Percentiles rank a stretch among this genome's conserved stretches.
Evolutionary conservation across 805 yeast genomes (phyloP).

Genomic region (Metschnikowia cerradonensis): DNA sequence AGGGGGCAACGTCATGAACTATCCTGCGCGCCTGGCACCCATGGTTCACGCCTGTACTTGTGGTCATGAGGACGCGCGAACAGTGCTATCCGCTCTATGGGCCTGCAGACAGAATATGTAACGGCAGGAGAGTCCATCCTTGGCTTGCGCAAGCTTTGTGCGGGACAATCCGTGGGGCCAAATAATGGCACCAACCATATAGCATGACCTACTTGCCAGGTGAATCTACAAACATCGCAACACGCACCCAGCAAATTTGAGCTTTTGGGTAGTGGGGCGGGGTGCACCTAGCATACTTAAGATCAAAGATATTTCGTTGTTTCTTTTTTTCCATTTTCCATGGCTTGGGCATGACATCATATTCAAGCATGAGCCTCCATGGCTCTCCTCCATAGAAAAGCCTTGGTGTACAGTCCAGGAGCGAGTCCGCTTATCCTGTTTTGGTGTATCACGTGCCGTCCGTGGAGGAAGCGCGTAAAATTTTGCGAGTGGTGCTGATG

Average conservation of each 20-base stretch:
- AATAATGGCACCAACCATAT: background rate
- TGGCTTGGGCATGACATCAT: too few relatives aligned
- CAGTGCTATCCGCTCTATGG: background rate
- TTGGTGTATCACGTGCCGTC: background rate
- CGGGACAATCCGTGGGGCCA: background rate
- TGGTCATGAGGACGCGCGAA: background rate
- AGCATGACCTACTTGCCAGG: background rate
- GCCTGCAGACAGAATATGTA: background rate
- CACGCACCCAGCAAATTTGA: background rate
- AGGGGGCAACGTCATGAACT: background rate
- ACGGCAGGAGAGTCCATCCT: background rate
- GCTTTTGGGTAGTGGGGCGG: too few relatives aligned
- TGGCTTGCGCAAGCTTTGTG: background rate
- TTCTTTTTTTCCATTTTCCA: too few relatives aligned
- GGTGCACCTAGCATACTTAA: too few relatives aligned
- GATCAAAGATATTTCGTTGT: too few relatives aligned
- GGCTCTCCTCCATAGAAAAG: background rate
- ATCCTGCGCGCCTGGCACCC: slow-evolving; percentile 1
- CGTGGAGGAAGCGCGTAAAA: background rate
- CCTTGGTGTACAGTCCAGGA: background rate
- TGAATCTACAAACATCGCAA: background rate
- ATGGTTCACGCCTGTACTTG: background rate
- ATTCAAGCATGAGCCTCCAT: background rate
- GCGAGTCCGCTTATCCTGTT: background rate
- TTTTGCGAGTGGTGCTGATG: background rate